phyloP scores from a whole-genome alignment of 306 rosid species.

The Medicago ruthenica region DNA sequence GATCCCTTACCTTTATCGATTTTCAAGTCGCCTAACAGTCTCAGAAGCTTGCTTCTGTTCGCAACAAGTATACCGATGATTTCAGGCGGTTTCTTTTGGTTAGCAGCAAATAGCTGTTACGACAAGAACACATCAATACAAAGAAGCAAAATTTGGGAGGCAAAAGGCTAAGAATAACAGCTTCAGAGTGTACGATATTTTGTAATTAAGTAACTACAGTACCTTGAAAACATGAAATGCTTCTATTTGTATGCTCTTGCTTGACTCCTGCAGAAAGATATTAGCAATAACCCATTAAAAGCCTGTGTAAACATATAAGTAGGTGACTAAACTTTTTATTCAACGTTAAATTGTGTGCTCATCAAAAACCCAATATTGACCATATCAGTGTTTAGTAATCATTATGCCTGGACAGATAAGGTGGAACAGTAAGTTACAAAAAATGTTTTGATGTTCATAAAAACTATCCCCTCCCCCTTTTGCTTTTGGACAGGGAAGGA shows the following conservation, averaged over 20 bases:
- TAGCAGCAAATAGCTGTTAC: conserved; percentile 83
- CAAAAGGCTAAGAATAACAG: conserved; percentile 9
- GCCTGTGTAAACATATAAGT: conserved; percentile 10
- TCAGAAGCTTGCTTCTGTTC: conserved; percentile 81
- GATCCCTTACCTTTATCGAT: conserved; percentile 67
- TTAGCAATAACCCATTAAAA: conserved; percentile 28
- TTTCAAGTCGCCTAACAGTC: conserved; percentile 87
- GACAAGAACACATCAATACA: conserved; percentile 32
- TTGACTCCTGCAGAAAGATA: conserved; percentile 71
- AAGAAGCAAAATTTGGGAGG: conserved; percentile 3
- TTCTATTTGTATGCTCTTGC: conserved; percentile 94
- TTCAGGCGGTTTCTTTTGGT: conserved; percentile 85
- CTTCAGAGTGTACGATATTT: conserved; percentile 16
- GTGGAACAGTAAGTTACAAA: neutral
- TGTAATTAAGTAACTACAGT: conserved; percentile 17
- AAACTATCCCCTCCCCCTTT: too few relatives aligned
- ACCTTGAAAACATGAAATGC: conserved; percentile 98
- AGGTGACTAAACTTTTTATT: conserved; percentile 3
- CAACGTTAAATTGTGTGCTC: conserved; percentile 16
- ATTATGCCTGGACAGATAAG: neutral
- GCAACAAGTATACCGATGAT: conserved; percentile 75
- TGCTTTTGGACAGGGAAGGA: neutral
- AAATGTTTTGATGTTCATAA: neutral
- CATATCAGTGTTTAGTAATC: conserved; percentile 1
- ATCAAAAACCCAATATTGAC: conserved; percentile 28